phyloP scores from a whole-genome alignment of 2,329 filamentous ascomycete species.

The Calonectria pseudoreteaudii region DNA sequence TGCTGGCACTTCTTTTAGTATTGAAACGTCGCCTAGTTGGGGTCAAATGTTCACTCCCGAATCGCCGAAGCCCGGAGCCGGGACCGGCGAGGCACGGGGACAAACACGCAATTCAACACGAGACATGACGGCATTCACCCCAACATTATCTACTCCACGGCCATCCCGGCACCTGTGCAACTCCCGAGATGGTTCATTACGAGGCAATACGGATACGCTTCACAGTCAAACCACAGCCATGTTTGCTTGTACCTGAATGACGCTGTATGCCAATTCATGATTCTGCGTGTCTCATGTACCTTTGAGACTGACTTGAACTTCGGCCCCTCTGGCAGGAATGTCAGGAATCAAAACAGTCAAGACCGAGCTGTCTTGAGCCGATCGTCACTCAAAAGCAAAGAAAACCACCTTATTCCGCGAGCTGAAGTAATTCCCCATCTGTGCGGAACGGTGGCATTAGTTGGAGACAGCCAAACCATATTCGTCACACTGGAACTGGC shows the following conservation, averaged over 20 bases:
- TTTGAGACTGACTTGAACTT: neutral
- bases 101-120: conserved; percentile 29
- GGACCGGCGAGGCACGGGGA: conserved; percentile 22
- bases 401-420: neutral
- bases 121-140: conserved; percentile 26
- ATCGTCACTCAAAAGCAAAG: neutral
- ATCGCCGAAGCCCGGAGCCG: neutral
- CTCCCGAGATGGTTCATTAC: neutral
- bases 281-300: neutral
- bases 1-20: neutral
- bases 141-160: conserved; percentile 15
- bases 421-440: neutral
- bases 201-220: conserved; percentile 6
- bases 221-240: neutral
- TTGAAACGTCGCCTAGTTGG: neutral
- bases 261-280: conserved; percentile 32
- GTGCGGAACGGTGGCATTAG: neutral
- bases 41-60: neutral
- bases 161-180: neutral
- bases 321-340: neutral
- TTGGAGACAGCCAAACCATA: neutral
- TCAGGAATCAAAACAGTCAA: too few species aligned
- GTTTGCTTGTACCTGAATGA: neutral
- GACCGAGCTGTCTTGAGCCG: neutral
- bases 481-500: conserved; percentile 5